Base-by-base conservation (phyloP, 352 stramenopile genomes). In the Phytophthora sp. region DNA sequence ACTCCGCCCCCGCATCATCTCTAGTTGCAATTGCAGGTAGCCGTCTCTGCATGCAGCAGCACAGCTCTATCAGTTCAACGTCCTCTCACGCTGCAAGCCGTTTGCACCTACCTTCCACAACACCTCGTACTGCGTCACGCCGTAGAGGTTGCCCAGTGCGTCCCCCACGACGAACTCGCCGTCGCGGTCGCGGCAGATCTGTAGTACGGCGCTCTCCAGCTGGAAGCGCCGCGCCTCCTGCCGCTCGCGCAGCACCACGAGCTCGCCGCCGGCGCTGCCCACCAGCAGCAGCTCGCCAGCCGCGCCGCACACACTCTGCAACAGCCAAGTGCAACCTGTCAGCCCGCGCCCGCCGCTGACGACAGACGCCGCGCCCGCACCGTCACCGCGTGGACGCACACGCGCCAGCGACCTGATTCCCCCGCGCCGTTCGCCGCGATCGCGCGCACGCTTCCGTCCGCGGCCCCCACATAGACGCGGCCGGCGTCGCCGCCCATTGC, bases 181-280 rank as follows among this genome's bases (percentile, higher is more conserved):
- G 31, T 62, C 53, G 10, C 26, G 28, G n/a, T 64, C 50, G 35
- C 77, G 61, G 54, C 62, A 66, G 50, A 88, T 66, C 17, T 65
- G 35, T 15, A 81, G 60, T 39, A 85, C 74, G 10, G 72, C 66
- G 45, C 69, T 67, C 41, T 84, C 75, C 43, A 88, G 45, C 46
- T 81, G 74, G 39, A 84, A 66, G 7, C 77, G 74, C n/a, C 75
- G 74, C 54, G 75, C 32, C 54, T 88, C 79, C 76, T 86, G 26
- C 17, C 13, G 62, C 28, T 77, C 65, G 24, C 58, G 70, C 44
- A 86, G 67, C 44, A 89, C 63, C 31, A 87, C 76, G 32, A 89
- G 54, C 53, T 79, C 74, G 11, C 77, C 77, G 9, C 46, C 44
- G 0, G 73, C 67, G 8, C 75, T 77, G 31, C 77, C 79, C 9